phyloP scores from a whole-genome alignment of 2,329 filamentous ascomycete species.

The Cladosporium sp. region DNA sequence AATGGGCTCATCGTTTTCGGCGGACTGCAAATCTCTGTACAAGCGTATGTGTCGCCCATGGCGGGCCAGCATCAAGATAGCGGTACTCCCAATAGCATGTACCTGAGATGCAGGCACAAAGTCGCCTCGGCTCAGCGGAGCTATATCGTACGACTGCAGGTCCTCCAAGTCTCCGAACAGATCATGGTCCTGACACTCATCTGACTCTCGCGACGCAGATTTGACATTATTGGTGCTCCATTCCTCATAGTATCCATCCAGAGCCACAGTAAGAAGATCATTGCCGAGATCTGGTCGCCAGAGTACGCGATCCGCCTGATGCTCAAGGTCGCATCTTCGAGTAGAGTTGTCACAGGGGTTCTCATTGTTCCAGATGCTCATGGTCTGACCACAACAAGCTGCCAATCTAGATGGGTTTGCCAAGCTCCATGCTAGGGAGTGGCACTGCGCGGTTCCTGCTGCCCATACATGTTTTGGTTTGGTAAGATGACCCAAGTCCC shows the following conservation, averaged over 20 bases:
- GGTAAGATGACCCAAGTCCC: constrained; percentile 25
- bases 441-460: not conserved
- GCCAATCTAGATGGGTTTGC: constrained; percentile 20
- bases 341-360: not conserved
- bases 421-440: constrained; percentile 22
- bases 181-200: constrained; percentile 23
- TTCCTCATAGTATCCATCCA: not conserved
- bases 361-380: constrained; percentile 1
- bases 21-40: constrained; percentile 25
- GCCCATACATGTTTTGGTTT: constrained; percentile 23
- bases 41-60: constrained; percentile 25
- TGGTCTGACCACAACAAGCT: constrained; percentile 20
- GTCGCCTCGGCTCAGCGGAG: constrained; percentile 7
- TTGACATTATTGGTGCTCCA: constrained; percentile 1
- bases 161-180: constrained; percentile 27
- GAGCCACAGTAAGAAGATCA: not conserved
- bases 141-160: constrained; percentile 9
- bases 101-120: not conserved
- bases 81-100: constrained; percentile 27
- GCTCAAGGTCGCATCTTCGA: not conserved
- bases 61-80: constrained; percentile 27
- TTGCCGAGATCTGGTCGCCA: not conserved
- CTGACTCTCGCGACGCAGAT: not conserved
- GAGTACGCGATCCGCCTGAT: not conserved
- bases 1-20: constrained; percentile 10